Base-by-base conservation (phyloP, 352 stramenopile species). In the Phytopythium helicoides region DNA sequence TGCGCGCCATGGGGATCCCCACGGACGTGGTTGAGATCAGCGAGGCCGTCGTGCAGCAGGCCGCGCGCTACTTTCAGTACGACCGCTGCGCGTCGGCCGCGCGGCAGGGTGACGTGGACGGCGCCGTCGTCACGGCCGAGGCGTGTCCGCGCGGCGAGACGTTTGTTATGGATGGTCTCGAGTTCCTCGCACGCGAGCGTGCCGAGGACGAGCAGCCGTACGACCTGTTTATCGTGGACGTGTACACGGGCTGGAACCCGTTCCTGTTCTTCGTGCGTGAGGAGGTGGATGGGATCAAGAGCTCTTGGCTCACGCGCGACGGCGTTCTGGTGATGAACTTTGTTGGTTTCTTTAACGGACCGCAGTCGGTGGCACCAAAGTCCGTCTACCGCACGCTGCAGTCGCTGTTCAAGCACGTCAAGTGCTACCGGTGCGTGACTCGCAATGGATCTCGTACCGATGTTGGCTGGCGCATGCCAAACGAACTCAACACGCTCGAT, bases 11-110 rank as follows among this genome's bases (percentile, higher is more conserved):
- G 37, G 68, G 63, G 12, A 83, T 92, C 44, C 72, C 75, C 2
- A 92, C 81, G 7, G 81, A 92, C 61, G 81, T 88, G 16, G 73
- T 89, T 25, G 81, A 92, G 62, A 88, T 92, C 62, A 92, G 78
- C 47, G 53, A 70, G 14, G 72, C 74, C 0, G 78, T 89, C 19
- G 78, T 87, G 56, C 67, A 63, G 8, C 76, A 87, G 41, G 81
- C 81, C 0, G 52, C 71, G n/a, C 63, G 77, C 39, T 81, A 84
- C 52, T 92, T 92, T 58, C 74, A 85, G 52, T 92, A 89, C 53
- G 66, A 88, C 47, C 62, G 60, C 26, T 92, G 81, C 35, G 45
- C 60, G 19, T 14, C 34, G 40, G 11, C 25, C 8, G 62, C 68
- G 22, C 58, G 65, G 6, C 60, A 73, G n/a, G 71, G 79, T 0